Evolutionary conservation across 2,329 filamentous ascomycete species (phyloP).

Genomic region (Hypoxylon sp.): DNA sequence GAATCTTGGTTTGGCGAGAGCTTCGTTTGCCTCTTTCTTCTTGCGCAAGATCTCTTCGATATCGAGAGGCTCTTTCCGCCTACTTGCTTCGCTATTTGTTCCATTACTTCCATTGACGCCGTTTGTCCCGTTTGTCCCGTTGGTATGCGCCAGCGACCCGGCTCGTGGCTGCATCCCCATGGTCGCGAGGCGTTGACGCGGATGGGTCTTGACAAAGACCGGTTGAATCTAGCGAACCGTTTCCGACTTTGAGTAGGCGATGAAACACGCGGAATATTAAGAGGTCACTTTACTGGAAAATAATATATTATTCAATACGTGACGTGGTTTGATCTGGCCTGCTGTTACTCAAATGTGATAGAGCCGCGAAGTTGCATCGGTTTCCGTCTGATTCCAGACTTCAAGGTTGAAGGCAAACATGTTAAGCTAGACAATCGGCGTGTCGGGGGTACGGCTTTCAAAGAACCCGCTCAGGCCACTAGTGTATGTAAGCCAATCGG

Average conservation of each 20-base stretch:
- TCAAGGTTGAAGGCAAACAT: conserved; percentile 23
- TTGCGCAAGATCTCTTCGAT: conserved; percentile 88
- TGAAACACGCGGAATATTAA: background rate
- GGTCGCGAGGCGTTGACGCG: conserved; percentile 23
- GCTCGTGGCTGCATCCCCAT: conserved; percentile 52
- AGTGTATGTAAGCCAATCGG: conserved; percentile 42
- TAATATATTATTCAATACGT: background rate
- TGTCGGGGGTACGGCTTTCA: conserved; percentile 34
- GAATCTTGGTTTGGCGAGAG: conserved; percentile 88
- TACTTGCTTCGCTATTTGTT: conserved; percentile 35
- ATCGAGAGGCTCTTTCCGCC: conserved; percentile 72
- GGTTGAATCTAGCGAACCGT: background rate
- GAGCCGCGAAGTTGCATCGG: conserved; percentile 21
- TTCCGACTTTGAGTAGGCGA: conserved; percentile 1
- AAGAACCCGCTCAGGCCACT: conserved; percentile 15
- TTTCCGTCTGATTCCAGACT: conserved; percentile 19
- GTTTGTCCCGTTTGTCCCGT: conserved; percentile 38
- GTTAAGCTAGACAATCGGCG: conserved; percentile 29
- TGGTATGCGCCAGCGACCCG: conserved; percentile 40
- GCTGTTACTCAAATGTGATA: background rate
- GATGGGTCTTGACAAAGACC: conserved; percentile 12
- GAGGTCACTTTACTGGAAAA: background rate
- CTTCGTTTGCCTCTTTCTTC: conserved; percentile 88
- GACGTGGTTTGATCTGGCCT: background rate
- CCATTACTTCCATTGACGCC: conserved; percentile 30